Conservation (phyloP, 768 basidiomycete genomes). For the Russula foetens region DNA sequence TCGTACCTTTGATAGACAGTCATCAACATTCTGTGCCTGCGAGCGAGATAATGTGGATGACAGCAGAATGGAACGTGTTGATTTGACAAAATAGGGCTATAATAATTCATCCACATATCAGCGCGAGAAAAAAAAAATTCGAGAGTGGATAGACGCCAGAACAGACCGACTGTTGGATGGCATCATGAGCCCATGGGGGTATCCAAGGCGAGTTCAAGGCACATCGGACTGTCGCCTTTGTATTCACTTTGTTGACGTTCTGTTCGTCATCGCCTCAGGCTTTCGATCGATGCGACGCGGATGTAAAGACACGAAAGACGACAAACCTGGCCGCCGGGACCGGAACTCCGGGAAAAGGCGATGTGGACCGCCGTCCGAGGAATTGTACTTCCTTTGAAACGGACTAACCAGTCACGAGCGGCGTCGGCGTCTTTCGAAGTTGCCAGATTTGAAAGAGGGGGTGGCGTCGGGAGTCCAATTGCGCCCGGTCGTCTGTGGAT, state of each 20-base stretch:
- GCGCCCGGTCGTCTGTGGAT: background rate
- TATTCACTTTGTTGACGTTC: conserved; percentile 90
- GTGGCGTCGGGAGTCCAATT: conserved; percentile 17
- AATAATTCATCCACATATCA: background rate
- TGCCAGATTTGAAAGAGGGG: conserved; percentile 10
- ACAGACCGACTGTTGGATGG: conserved; percentile 43
- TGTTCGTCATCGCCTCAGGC: too few relatives aligned
- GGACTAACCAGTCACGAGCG: conserved; percentile 17
- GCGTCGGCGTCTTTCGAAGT: conserved; percentile 11
- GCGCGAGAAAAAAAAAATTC: background rate
- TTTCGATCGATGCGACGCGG: background rate
- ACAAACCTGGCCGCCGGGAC: conserved; percentile 75
- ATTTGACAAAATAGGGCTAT: conserved; percentile 61
- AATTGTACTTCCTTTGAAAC: conserved; percentile 26
- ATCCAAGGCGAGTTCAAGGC: conserved; percentile 54
- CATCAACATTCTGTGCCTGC: conserved; percentile 67
- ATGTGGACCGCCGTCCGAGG: conserved; percentile 50
- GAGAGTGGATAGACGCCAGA: background rate
- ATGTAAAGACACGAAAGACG: background rate
- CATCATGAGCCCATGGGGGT: conserved; percentile 52
- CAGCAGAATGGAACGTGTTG: conserved; percentile 57
- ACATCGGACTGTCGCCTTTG: conserved; percentile 64
- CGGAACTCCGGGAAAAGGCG: conserved; percentile 70
- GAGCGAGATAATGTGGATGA: conserved; percentile 68
- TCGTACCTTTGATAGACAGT: conserved; percentile 55